Evolutionary conservation across 768 basidiomycete species (phyloP), one percentile per base, ranked within the genome.

Genomic region (Suillus discolor): DNA sequence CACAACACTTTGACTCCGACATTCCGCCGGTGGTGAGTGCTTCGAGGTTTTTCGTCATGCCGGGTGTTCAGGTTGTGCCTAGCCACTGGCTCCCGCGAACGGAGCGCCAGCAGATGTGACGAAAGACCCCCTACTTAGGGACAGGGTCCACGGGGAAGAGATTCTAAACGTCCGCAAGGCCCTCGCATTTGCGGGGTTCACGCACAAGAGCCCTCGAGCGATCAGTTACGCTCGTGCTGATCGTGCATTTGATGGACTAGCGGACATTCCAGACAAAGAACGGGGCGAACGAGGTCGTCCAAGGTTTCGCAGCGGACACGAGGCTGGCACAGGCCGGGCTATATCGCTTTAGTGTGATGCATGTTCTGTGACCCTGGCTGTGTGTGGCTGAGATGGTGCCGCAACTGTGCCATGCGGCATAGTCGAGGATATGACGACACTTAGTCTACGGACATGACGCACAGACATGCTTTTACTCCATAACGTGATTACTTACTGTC

Each of bases 1-100:
- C 97, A 18, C 85, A 88, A 67, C 96, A 99, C 78, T 98, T 99
- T 69, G 96, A 99, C 77, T 88, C 91, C 62, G 94, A 97, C 77
- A 98, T 97, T 72, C 93, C 93, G 25, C 81, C 91, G 44, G 93
- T 96, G 88, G 95, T 94, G 79, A 73, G 82, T 63, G 15, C 70
- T 66, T 61, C 31, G n/a, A 11, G n/a, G 28, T 76, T 78, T 71
- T 76, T 74, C 74, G 67, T 68, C 68, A 44, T 64, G 47, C 65
- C 65, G 67, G 68, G 60, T 68, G 63, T 68, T 68, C 66, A 69
- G 51, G 68, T 69, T 70, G 69, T 68, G 39, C 71, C 71, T 70
- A 97, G 91, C 94, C 94, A 69, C 87, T 96, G 41, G 91, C 91
- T 71, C 92, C 94, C 72, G 93, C 92, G 54, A 94, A 93, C 73